Percentiles rank a stretch among this genome's conserved stretches.
Conservation (phyloP, 441 rosid species). For the Pelargonium fulgidum region DNA sequence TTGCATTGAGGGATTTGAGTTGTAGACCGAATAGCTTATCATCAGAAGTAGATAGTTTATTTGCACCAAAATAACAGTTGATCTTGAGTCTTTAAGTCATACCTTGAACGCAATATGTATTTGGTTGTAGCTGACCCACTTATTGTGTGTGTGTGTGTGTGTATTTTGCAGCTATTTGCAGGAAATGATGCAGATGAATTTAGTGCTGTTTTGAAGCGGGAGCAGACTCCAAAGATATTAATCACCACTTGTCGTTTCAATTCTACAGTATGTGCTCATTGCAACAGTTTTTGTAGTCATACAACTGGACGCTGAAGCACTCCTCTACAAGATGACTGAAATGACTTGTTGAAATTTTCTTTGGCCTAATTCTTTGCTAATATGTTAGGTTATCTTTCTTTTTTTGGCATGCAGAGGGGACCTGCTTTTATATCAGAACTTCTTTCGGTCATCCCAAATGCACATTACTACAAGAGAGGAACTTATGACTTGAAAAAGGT, state of each 20-base stretch:
- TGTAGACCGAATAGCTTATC: background rate
- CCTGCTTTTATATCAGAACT: constrained; percentile 73
- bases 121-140: background rate
- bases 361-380: background rate
- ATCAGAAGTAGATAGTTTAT: background rate
- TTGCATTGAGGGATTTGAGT: background rate
- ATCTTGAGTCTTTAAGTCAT: background rate
- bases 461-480: constrained; percentile 70
- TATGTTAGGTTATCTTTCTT: background rate
- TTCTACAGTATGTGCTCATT: constrained; percentile 55
- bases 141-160: background rate
- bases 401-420: constrained; percentile 53
- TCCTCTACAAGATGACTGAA: background rate
- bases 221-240: constrained; percentile 52
- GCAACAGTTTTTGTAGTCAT: background rate
- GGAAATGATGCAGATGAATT: constrained; percentile 87
- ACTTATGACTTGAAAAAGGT: constrained; percentile 90
- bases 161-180: constrained; percentile 56
- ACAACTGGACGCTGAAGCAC: background rate
- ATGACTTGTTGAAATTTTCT: background rate
- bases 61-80: background rate
- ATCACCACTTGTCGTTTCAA: constrained; percentile 88
- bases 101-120: background rate
- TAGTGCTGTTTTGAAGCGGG: constrained; percentile 49
- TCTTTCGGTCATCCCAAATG: constrained; percentile 72